Conservation (phyloP, 306 rosid species). For the Sicyos edulis region DNA sequence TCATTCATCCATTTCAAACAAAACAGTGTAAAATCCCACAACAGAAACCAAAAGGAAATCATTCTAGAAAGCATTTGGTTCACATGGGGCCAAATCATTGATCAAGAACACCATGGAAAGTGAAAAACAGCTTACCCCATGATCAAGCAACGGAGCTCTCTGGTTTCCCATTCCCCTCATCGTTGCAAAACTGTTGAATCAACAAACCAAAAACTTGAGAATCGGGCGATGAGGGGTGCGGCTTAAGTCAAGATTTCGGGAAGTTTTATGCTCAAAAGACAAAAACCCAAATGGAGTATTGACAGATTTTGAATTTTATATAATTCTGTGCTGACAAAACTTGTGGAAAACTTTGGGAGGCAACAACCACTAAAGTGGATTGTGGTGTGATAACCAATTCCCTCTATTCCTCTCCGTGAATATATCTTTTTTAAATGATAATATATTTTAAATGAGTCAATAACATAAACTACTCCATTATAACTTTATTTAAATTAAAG, state of each 20-base stretch:
- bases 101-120: neutral
- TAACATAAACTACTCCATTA: too few relatives aligned
- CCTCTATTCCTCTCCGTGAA: neutral
- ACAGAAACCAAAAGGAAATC: neutral
- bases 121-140: constrained; percentile 21
- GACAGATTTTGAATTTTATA: neutral
- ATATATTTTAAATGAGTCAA: too few relatives aligned
- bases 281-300: neutral
- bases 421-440: too few relatives aligned
- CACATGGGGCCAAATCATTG: neutral
- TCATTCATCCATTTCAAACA: constrained; percentile 7
- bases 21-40: neutral
- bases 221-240: neutral
- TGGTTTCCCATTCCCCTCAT: constrained; percentile 27
- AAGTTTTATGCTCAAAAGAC: neutral
- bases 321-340: constrained; percentile 3
- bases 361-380: neutral
- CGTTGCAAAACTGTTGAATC: neutral
- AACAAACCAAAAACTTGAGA: neutral
- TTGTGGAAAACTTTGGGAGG: constrained; percentile 4
- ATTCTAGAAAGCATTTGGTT: neutral
- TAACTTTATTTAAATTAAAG: too few relatives aligned
- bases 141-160: constrained; percentile 26
- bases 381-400: neutral
- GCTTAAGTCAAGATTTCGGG: neutral